A percentile compares a stretch with the other conserved stretches of the same genome.
Conservation (phyloP, 495 filamentous ascomycete genomes). For the Eremomyces bilateralis region DNA sequence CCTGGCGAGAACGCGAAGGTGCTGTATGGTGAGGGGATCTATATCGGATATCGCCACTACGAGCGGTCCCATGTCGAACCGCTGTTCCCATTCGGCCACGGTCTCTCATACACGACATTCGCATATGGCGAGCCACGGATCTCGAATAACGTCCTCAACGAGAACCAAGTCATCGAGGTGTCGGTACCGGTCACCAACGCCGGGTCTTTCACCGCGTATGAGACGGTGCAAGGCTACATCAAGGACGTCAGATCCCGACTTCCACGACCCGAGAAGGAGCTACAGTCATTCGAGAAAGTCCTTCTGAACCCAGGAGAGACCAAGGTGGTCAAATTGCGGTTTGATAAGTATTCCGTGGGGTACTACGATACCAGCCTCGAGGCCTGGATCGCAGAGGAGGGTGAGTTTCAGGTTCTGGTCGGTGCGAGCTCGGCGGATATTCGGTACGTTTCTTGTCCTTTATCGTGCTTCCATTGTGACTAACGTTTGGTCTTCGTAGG, state of each 20-base stretch:
- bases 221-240: conserved; percentile 51
- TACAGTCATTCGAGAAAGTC: conserved; percentile 53
- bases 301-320: conserved; percentile 35
- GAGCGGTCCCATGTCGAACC: conserved; percentile 43
- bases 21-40: conserved; percentile 59
- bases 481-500: conserved; percentile 12
- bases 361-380: conserved; percentile 55
- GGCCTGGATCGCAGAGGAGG: conserved; percentile 63
- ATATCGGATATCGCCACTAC: conserved; percentile 69
- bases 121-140: conserved; percentile 40
- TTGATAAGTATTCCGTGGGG: conserved; percentile 46
- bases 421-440: conserved; percentile 27
- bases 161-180: conserved; percentile 29
- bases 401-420: conserved; percentile 35
- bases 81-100: conserved; percentile 64
- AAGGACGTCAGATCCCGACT: conserved; percentile 35
- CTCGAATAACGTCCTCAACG: conserved; percentile 29
- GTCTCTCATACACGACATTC: conserved; percentile 47
- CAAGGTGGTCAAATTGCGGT: conserved; percentile 34
- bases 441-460: conserved; percentile 11
- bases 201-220: conserved; percentile 31
- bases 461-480: not conserved
- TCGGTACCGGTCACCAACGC: conserved; percentile 35
- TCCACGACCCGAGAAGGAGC: conserved; percentile 35
- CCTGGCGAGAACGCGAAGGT: conserved; percentile 58